phyloP scores from a whole-genome alignment of 2,329 filamentous ascomycete species.

The Alternaria gansuensis region DNA sequence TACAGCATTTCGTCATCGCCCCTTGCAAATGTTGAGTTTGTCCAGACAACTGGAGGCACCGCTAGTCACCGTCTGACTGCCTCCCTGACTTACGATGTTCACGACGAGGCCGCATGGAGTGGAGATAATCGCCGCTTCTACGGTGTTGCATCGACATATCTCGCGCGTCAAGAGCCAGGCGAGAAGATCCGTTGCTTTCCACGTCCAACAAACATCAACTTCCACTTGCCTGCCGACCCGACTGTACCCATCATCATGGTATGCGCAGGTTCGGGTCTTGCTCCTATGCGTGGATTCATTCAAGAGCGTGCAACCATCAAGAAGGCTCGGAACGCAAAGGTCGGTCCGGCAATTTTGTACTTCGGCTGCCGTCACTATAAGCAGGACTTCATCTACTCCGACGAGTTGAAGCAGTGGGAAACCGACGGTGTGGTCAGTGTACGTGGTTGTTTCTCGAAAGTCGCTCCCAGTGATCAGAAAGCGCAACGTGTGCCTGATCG shows the following conservation, averaged over 20 bases:
- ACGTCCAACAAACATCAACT: conserved; percentile 19
- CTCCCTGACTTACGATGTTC: conserved; percentile 17
- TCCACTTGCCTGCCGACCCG: conserved; percentile 38
- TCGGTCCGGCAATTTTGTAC: conserved; percentile 69
- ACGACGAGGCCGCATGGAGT: conserved; percentile 18
- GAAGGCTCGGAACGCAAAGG: conserved; percentile 36
- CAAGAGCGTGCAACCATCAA: conserved; percentile 43
- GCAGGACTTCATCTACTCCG: conserved; percentile 66
- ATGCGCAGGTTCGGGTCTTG: conserved; percentile 43
- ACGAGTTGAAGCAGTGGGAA: conserved; percentile 59
- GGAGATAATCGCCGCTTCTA: conserved; percentile 14
- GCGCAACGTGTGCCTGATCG: conserved; percentile 59
- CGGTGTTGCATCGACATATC: conserved; percentile 16
- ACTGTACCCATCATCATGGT: conserved; percentile 60
- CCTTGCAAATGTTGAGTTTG: conserved; percentile 57
- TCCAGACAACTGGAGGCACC: conserved; percentile 6
- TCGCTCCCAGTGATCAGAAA: conserved; percentile 71
- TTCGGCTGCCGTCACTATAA: conserved; percentile 66
- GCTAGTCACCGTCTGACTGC: conserved; percentile 7
- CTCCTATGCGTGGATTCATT: conserved; percentile 47
- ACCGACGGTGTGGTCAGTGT: conserved; percentile 17
- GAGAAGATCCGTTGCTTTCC: conserved; percentile 19
- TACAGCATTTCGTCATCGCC: conserved; percentile 72
- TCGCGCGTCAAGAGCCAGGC: conserved; percentile 13
- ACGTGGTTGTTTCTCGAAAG: conserved; percentile 59